phyloP scores from a whole-genome alignment of 805 yeast genomes.

The Nakazawaea ernobii region DNA sequence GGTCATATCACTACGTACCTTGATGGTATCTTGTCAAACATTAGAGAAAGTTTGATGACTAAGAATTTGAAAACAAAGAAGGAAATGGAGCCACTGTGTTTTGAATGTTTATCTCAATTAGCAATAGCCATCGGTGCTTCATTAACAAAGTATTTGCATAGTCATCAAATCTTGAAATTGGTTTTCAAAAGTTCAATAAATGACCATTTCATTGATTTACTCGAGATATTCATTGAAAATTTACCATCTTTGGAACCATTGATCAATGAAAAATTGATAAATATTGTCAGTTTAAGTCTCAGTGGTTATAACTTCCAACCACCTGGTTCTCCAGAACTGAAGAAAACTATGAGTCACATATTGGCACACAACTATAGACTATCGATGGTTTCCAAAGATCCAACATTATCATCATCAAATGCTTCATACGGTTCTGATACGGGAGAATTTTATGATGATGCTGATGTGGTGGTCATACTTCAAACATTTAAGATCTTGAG shows the following conservation, averaged over 20 bases:
- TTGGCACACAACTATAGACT: constrained; percentile 76
- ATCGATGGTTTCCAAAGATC: constrained; percentile 65
- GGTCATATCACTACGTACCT: constrained; percentile 82
- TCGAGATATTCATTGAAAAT: constrained; percentile 58
- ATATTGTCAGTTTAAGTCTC: constrained; percentile 65
- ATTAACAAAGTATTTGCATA: constrained; percentile 78
- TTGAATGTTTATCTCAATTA: constrained; percentile 81
- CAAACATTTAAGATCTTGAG: constrained; percentile 78
- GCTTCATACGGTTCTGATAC: constrained; percentile 14
- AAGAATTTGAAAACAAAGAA: constrained; percentile 56
- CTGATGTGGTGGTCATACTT: constrained; percentile 46
- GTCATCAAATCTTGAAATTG: constrained; percentile 67
- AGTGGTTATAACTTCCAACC: constrained; percentile 77
- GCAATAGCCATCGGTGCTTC: constrained; percentile 93
- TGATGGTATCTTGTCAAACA: constrained; percentile 79
- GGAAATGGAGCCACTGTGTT: constrained; percentile 79
- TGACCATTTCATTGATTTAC: constrained; percentile 73
- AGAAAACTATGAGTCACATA: constrained; percentile 51
- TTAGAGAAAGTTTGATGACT: constrained; percentile 70
- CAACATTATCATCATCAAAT: constrained; percentile 25
- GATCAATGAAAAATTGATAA: constrained; percentile 66
- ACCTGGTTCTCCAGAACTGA: constrained; percentile 79
- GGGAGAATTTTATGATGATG: constrained; percentile 15
- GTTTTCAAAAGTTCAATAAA: constrained; percentile 79
- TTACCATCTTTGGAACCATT: constrained; percentile 76